These are phyloP conservation scores for Tephrocybe sp. DNA, from an alignment of 768 basidiomycete genomes.

Conservation along the genomic window DNA sequence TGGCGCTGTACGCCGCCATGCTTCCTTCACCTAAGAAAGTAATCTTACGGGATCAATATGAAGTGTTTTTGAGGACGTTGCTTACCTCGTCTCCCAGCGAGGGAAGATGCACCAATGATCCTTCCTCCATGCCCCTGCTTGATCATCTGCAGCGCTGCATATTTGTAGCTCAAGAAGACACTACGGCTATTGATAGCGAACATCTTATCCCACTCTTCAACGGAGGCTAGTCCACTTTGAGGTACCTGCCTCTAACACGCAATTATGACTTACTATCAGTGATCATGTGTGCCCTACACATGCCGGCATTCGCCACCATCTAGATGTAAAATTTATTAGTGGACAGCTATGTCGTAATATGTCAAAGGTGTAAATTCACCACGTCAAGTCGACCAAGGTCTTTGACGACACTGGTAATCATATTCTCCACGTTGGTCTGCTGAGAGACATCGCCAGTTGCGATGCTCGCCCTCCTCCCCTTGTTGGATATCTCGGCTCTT, in stretches of 20 bases:
- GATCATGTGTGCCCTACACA: conserved; percentile 18
- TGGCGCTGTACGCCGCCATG: conserved; percentile 28
- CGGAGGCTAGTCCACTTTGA: conserved; percentile 17
- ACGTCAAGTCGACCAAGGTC: conserved; percentile 29
- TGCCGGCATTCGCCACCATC: conserved; percentile 38
- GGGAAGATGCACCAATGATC: conserved; percentile 43
- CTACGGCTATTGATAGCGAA: conserved; percentile 37
- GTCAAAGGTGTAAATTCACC: conserved; percentile 16
- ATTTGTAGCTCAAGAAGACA: conserved; percentile 39
- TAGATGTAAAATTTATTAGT: conserved; percentile 3
- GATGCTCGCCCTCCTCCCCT: conserved; percentile 19
- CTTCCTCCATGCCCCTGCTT: conserved; percentile 42
- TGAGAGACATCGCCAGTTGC: conserved; percentile 27
- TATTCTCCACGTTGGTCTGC: conserved; percentile 26
- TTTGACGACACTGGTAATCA: conserved; percentile 25
- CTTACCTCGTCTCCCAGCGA: conserved; percentile 35
- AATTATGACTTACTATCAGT: conserved; percentile 20
- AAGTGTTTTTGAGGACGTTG: background rate
- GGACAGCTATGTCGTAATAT: background rate
- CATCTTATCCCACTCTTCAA: conserved; percentile 30
- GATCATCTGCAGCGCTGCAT: conserved; percentile 43
- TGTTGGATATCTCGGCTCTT: conserved; percentile 22
- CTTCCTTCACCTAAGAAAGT: conserved; percentile 9
- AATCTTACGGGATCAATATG: background rate
- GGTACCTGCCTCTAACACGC: background rate